Evolutionary conservation across 305 asterid species (phyloP), one percentile per base, ranked within the genome.

Genomic region (Andrographis paniculata): DNA sequence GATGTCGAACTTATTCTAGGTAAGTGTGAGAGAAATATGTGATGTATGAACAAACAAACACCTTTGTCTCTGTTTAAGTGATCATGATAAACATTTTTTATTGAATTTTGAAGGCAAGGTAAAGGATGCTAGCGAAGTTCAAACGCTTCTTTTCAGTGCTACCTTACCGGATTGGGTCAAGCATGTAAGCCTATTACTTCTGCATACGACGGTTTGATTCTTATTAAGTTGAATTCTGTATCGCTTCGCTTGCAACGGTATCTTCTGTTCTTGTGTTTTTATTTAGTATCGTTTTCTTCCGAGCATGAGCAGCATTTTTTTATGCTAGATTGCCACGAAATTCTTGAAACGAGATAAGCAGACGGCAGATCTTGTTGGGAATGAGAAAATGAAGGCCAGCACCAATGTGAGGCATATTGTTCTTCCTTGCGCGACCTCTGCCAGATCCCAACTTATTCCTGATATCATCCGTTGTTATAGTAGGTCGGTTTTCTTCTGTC

Each of bases 341-440:
- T 91, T 91, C 55, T 62, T 91, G 30, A 83, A 86, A 72, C 69
- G 75, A 15, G 94, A 83, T 60, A 86, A 83, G 70, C 73, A 70
- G 68, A 80, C 82, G 22, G 84, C 72, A 37, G 99, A 91, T 42
- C 95, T 86, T 52, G 95, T 86, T 28, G 99, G 99, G 42, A 79
- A 78, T 70, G 94, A 86, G 77, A 83, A 76, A 67, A 91, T 86
- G 96, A 91, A 91, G 70, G 99, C 99, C 30, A 91, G 96, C 67
- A 71, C 75, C 37, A 91, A 53, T 52, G 99, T 86, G 30, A 78
- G 94, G 60, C 99, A 91, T 56, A 60, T 76, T 56, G 87, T 87
- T 47, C 79, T 91, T 47, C 99, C 96, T 38, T 91, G 99, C 79
- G 79, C 95, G 42, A 65, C 52, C 46, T 57, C 84, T 46, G 95